These are phyloP conservation scores for Haplosporangium sp. DNA, from an alignment of 371 early-diverging fungal genomes.

Conservation along the genomic window DNA sequence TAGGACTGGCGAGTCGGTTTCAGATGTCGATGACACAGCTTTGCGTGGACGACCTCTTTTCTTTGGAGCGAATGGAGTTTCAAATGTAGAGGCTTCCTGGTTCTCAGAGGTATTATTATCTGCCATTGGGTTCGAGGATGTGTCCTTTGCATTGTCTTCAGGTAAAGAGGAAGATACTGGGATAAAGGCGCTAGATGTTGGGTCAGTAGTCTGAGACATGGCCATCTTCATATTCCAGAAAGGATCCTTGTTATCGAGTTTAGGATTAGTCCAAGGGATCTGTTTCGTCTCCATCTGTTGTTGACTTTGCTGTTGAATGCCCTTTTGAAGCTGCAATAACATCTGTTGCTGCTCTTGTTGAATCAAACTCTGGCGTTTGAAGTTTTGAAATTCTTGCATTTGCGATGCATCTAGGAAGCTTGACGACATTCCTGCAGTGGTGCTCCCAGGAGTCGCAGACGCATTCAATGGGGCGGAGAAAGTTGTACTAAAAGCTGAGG, in stretches of 20 bases:
- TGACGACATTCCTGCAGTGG: constrained; percentile 23
- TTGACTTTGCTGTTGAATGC: constrained; percentile 24
- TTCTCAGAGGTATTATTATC: not conserved
- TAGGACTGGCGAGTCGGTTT: constrained; percentile 33
- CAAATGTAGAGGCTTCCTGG: not conserved
- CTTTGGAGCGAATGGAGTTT: constrained; percentile 38
- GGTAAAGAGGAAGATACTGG: constrained; percentile 13
- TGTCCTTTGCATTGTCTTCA: not conserved
- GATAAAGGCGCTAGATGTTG: constrained; percentile 45
- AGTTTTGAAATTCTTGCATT: constrained; percentile 54
- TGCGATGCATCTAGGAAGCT: constrained; percentile 54
- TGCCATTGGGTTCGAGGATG: not conserved
- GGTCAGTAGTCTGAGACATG: constrained; percentile 45
- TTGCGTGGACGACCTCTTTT: constrained; percentile 56
- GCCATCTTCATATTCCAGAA: constrained; percentile 42
- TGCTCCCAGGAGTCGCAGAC: constrained; percentile 9
- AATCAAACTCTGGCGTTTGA: constrained; percentile 41
- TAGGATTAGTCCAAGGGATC: constrained; percentile 23
- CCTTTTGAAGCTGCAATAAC: constrained; percentile 43
- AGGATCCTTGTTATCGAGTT: constrained; percentile 28
- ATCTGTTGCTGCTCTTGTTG: constrained; percentile 49
- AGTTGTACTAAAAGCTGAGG: constrained; percentile 37
- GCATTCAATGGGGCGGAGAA: constrained; percentile 36
- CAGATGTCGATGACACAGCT: constrained; percentile 7
- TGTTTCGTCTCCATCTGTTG: constrained; percentile 21